Percentiles rank a stretch among this genome's conserved stretches.
Evolutionary conservation across 352 stramenopile species (phyloP).

Genomic region (Phytophthora megakarya): DNA sequence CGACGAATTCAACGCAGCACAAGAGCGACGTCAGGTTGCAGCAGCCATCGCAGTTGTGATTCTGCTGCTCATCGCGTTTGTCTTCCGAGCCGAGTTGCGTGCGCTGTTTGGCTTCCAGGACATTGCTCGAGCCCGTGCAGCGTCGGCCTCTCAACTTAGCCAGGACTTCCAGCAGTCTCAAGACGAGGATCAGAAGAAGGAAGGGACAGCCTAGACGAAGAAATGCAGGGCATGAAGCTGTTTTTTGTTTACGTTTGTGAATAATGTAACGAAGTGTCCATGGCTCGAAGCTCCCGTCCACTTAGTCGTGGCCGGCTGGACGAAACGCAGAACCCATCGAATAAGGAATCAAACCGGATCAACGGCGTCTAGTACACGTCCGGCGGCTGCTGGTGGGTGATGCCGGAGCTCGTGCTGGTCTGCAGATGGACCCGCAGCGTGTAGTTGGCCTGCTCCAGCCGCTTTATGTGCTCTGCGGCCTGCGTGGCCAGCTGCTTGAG

Average conservation of each 20-base stretch:
- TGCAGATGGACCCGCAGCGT: constrained; percentile 85
- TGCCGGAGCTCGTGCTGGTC: constrained; percentile 62
- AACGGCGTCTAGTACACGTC: constrained; percentile 81
- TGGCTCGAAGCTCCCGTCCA: not conserved
- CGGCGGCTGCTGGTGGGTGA: constrained; percentile 50
- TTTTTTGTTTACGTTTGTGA: constrained; percentile 30
- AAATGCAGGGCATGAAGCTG: constrained; percentile 12
- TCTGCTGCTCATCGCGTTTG: constrained; percentile 46
- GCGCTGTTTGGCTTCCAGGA: constrained; percentile 74
- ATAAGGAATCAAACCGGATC: no score
- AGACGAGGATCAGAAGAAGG: constrained; percentile 5
- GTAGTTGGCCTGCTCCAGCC: constrained; percentile 88
- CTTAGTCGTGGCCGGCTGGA: no score
- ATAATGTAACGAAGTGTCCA: constrained; percentile 28
- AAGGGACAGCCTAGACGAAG: constrained; percentile 20
- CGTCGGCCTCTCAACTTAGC: constrained; percentile 67
- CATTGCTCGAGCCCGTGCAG: constrained; percentile 62
- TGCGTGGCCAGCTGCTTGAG: constrained; percentile 78
- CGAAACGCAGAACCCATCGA: constrained; percentile 30
- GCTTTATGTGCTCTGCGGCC: constrained; percentile 86
- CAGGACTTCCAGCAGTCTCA: constrained; percentile 50
- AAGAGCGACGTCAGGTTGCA: constrained; percentile 49
- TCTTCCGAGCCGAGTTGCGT: constrained; percentile 62
- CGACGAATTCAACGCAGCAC: constrained; percentile 71
- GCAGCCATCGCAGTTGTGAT: constrained; percentile 35